These are phyloP conservation scores for Talaromyces adpressus DNA, from an alignment of 495 filamentous ascomycete genomes.

Conservation along the genomic window DNA sequence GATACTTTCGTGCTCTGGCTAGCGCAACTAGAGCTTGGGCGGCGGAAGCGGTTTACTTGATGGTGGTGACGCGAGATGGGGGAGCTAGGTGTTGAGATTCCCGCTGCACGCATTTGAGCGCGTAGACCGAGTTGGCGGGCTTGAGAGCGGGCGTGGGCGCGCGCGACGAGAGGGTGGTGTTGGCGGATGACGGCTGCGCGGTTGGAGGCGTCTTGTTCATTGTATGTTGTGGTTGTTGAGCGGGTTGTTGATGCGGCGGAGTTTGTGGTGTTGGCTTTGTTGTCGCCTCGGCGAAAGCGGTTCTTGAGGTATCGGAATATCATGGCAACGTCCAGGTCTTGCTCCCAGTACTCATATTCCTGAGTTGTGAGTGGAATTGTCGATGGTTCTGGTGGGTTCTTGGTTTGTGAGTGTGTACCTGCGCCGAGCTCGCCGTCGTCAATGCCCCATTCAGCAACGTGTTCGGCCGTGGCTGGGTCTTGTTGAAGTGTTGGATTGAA, in stretches of 20 bases:
- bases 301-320: slow-evolving; percentile 80
- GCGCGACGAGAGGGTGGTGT: slow-evolving; percentile 75
- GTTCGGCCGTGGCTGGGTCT: slow-evolving; percentile 28
- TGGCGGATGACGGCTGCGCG: slow-evolving; percentile 77
- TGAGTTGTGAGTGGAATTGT: slow-evolving; percentile 29
- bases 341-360: slow-evolving; percentile 78
- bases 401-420: slow-evolving; percentile 10
- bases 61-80: slow-evolving; percentile 23
- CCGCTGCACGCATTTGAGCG: slow-evolving; percentile 29
- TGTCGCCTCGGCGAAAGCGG: slow-evolving; percentile 53
- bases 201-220: slow-evolving; percentile 57
- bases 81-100: slow-evolving; percentile 39
- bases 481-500: slow-evolving; percentile 40
- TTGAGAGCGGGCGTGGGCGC: slow-evolving; percentile 37
- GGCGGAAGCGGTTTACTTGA: slow-evolving; percentile 30
- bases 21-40: slow-evolving; percentile 62
- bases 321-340: slow-evolving; percentile 73
- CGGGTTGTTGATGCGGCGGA: slow-evolving; percentile 27
- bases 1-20: slow-evolving; percentile 68
- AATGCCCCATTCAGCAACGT: slow-evolving; percentile 61
- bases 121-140: slow-evolving; percentile 44
- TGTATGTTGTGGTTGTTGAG: slow-evolving; percentile 26
- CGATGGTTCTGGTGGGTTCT: slow-evolving; percentile 20
- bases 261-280: slow-evolving; percentile 23
- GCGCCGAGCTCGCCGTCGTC: slow-evolving; percentile 47